Conservation (phyloP, 495 filamentous ascomycete species). For the Daldinia bambusicola region DNA sequence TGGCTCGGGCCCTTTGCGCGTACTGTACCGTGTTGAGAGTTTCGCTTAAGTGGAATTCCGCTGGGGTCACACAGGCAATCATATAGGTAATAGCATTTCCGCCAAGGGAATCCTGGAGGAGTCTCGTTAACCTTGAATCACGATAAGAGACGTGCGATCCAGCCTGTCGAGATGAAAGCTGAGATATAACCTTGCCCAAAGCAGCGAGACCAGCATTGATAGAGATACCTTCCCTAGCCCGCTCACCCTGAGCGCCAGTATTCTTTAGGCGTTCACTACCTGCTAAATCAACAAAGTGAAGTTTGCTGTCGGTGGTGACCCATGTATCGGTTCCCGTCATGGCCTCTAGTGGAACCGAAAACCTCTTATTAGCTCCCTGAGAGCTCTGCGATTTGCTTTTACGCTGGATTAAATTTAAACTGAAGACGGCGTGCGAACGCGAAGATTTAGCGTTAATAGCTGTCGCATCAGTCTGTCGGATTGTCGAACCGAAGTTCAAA, state of each 20-base stretch:
- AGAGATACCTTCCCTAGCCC: conserved; percentile 96
- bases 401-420: conserved; percentile 90
- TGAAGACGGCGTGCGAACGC: conserved; percentile 98
- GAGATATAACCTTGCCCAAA: conserved; percentile 97
- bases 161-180: conserved; percentile 87
- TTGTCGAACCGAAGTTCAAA: conserved; percentile 90
- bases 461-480: conserved; percentile 98
- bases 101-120: conserved; percentile 97
- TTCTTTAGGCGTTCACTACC: conserved; percentile 98
- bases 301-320: conserved; percentile 95
- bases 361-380: conserved; percentile 76
- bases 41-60: conserved; percentile 97
- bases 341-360: conserved; percentile 88
- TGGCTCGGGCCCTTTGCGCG: conserved; percentile 93
- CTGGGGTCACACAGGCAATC: conserved; percentile 98
- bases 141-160: conserved; percentile 97
- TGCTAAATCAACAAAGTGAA: conserved; percentile 98
- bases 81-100: conserved; percentile 99
- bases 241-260: conserved; percentile 92
- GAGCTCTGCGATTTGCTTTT: conserved; percentile 69
- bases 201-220: conserved; percentile 98
- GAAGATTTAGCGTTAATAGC: conserved; percentile 98
- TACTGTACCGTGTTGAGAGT: conserved; percentile 98
- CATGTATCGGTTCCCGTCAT: conserved; percentile 71
- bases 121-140: conserved; percentile 93